These are phyloP conservation scores for Alternaria sp. DNA, from an alignment of 2,329 filamentous ascomycete genomes.

Conservation along the genomic window DNA sequence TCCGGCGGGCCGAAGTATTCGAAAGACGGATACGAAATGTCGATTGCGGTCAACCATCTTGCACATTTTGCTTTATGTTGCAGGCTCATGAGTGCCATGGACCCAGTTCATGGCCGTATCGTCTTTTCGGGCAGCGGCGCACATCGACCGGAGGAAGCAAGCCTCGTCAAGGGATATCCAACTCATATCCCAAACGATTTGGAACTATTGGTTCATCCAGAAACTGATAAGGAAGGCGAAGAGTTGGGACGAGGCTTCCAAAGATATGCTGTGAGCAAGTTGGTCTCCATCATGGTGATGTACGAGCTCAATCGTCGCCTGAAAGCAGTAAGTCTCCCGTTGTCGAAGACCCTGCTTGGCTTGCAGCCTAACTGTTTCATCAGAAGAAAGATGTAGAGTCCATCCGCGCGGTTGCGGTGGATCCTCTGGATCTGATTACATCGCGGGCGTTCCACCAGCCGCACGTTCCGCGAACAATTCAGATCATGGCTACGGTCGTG, in stretches of 20 bases:
- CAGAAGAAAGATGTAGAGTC: constrained; percentile 33
- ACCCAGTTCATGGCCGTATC: constrained; percentile 21
- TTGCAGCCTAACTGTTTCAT: background rate
- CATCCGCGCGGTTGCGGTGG: constrained; percentile 42
- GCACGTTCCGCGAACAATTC: constrained; percentile 40
- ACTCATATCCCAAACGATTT: constrained; percentile 44
- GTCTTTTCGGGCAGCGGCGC: constrained; percentile 36
- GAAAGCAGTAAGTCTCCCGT: constrained; percentile 28
- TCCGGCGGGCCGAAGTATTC: constrained; percentile 12
- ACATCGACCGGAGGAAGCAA: constrained; percentile 48
- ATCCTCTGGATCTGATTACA: constrained; percentile 44
- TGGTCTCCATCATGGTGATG: constrained; percentile 50
- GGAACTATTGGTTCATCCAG: constrained; percentile 47
- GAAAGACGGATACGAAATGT: constrained; percentile 24
- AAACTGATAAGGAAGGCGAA: constrained; percentile 36
- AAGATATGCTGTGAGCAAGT: constrained; percentile 54
- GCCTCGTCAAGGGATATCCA: constrained; percentile 44
- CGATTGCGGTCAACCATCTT: constrained; percentile 26
- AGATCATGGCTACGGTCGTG: constrained; percentile 32
- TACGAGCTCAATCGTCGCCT: constrained; percentile 50
- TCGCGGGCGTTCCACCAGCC: constrained; percentile 44
- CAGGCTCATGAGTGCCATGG: constrained; percentile 18
- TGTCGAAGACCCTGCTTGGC: background rate
- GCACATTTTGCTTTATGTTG: constrained; percentile 24
- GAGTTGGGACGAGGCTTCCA: constrained; percentile 51